Evolutionary conservation across 495 filamentous ascomycete species (phyloP).

Genomic region (Hamigera avellanea): DNA sequence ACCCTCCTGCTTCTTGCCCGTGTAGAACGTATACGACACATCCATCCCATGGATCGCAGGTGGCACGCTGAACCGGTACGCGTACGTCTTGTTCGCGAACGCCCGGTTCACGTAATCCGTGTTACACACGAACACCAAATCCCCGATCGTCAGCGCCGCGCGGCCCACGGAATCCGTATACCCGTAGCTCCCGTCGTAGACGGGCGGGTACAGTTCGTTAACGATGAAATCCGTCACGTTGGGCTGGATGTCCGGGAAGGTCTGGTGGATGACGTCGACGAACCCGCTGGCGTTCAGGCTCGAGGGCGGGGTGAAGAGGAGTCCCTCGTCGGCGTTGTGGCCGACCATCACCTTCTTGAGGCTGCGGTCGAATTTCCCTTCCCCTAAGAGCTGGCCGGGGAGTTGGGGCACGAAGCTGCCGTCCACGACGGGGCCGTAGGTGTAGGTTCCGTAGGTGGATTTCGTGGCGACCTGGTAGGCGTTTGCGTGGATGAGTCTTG

Average conservation of each 20-base stretch:
- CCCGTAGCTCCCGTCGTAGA: conserved; percentile 42
- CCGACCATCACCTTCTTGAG: conserved; percentile 44
- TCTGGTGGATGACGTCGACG: conserved; percentile 28
- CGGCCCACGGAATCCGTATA: conserved; percentile 28
- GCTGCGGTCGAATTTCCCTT: conserved; percentile 42
- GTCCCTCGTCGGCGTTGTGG: conserved; percentile 44
- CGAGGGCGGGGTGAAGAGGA: conserved; percentile 46
- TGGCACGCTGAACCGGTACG: conserved; percentile 50
- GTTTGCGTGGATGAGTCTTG: conserved; percentile 39
- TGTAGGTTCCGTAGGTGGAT: conserved; percentile 36
- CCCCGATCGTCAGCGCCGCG: conserved; percentile 17
- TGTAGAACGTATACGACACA: conserved; percentile 49
- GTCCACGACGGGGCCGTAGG: conserved; percentile 48
- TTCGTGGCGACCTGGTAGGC: conserved; percentile 28
- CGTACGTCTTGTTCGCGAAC: conserved; percentile 40
- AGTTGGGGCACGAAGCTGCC: conserved; percentile 43
- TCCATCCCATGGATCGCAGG: conserved; percentile 46
- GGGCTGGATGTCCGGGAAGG: conserved; percentile 20
- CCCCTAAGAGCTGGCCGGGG: conserved; percentile 43
- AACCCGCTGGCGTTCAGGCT: conserved; percentile 32
- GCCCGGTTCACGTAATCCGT: conserved; percentile 41
- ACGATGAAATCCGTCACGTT: conserved; percentile 36
- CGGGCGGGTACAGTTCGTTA: conserved; percentile 44
- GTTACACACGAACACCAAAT: conserved; percentile 49
- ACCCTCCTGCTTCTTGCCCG: conserved; percentile 24